These are phyloP conservation scores for Clonostachys sp. DNA, from an alignment of 2,329 filamentous ascomycete species.

Conservation along the genomic window DNA sequence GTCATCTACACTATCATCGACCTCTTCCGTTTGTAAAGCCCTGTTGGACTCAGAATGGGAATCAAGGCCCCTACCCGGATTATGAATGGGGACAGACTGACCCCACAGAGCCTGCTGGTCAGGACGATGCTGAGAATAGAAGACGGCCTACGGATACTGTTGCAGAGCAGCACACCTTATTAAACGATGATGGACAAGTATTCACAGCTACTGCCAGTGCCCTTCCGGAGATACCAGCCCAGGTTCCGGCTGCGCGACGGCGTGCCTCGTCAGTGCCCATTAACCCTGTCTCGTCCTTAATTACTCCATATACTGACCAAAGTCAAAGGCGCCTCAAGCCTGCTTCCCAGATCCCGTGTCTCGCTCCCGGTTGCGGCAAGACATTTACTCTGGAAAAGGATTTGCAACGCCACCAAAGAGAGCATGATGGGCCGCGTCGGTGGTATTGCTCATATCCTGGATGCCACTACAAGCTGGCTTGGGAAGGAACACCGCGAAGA, in stretches of 20 bases:
- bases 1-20: slow-evolving; percentile 2
- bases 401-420: slow-evolving; percentile 2
- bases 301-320: neutral
- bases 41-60: slow-evolving; percentile 4
- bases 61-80: slow-evolving; percentile 7
- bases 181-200: neutral
- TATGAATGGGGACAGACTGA: slow-evolving; percentile 3
- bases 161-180: neutral
- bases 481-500: slow-evolving; percentile 1
- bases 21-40: slow-evolving; percentile 5
- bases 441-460: slow-evolving; percentile 2
- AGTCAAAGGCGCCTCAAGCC: neutral
- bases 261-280: neutral
- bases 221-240: neutral
- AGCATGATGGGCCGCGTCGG: neutral
- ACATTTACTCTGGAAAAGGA: slow-evolving; percentile 4
- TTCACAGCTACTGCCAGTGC: neutral
- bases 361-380: neutral
- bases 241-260: neutral
- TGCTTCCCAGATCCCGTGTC: slow-evolving; percentile 1
- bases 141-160: neutral
- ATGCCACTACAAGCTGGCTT: slow-evolving; percentile 4
- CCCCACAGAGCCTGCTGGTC: slow-evolving; percentile 7
- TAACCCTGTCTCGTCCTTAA: neutral
- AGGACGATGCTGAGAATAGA: slow-evolving; percentile 3